phyloP scores from a whole-genome alignment of 2,329 filamentous ascomycete genomes.

The Neocucurbitaria cava region DNA sequence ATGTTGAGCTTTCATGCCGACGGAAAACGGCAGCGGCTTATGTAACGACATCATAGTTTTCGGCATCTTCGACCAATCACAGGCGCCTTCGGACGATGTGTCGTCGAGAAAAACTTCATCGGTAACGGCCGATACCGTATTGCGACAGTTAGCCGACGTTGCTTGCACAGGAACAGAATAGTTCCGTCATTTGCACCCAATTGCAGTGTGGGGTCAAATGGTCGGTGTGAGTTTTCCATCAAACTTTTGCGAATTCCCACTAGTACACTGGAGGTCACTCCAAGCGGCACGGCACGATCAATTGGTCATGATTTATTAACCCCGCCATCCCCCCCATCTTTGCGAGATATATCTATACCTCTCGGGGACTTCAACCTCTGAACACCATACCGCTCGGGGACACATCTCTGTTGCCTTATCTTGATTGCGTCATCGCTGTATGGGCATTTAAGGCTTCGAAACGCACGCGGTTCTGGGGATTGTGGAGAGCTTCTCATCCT shows the following conservation, averaged over 20 bases:
- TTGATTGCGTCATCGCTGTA: slow-evolving; percentile 11
- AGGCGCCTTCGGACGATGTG: slow-evolving; percentile 1
- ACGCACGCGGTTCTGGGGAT: background rate
- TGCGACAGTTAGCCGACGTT: slow-evolving; percentile 16
- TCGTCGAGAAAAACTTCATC: slow-evolving; percentile 10
- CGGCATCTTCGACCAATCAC: slow-evolving; percentile 22
- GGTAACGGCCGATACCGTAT: slow-evolving; percentile 31
- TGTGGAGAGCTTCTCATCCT: background rate
- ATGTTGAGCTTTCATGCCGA: background rate
- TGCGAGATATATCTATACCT: slow-evolving; percentile 8
- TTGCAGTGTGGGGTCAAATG: background rate
- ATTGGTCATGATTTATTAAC: slow-evolving; percentile 23
- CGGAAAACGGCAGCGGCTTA: slow-evolving; percentile 9
- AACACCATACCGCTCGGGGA: slow-evolving; percentile 13
- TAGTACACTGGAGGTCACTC: slow-evolving; percentile 4
- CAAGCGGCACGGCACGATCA: slow-evolving; percentile 11
- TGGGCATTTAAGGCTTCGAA: background rate
- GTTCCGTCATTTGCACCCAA: background rate
- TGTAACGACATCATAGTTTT: slow-evolving; percentile 13
- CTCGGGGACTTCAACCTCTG: slow-evolving; percentile 15
- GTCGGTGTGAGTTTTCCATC: background rate
- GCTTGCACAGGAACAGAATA: background rate
- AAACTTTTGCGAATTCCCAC: background rate
- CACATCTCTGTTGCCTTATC: background rate
- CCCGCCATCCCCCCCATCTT: slow-evolving; percentile 10